These are phyloP conservation scores for Carex pumila DNA, from an alignment of 176 grass and related monocot species.

Conservation along the genomic window DNA sequence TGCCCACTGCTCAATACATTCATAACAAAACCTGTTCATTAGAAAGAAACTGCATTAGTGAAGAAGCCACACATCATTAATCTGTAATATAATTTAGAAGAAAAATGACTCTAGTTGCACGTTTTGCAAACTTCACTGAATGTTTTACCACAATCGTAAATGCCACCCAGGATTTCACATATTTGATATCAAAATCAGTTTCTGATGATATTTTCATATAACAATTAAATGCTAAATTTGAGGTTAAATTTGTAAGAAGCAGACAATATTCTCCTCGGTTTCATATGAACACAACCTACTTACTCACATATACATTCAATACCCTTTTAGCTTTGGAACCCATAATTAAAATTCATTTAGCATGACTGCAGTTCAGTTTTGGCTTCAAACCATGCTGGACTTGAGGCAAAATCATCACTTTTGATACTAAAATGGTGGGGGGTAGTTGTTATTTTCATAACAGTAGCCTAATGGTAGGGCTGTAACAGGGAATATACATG, in stretches of 20 bases:
- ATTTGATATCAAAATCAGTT: not conserved
- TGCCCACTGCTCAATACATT: constrained; percentile 94
- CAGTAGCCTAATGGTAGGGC: not conserved
- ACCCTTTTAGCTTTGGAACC: not conserved
- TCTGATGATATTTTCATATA: constrained; percentile 14
- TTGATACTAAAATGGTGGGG: not conserved
- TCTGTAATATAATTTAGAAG: not conserved
- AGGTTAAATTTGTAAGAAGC: constrained; percentile 8
- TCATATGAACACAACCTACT: not conserved
- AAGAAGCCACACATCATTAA: constrained; percentile 14
- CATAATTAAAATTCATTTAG: not conserved
- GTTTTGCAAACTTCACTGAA: not conserved
- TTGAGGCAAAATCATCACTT: not conserved
- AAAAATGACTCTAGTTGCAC: not conserved
- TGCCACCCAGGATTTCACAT: not conserved
- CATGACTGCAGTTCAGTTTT: not conserved
- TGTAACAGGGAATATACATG: not conserved
- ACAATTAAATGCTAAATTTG: not conserved
- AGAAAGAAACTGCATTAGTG: constrained; percentile 18
- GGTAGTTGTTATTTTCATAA: not conserved
- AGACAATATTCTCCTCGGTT: not conserved
- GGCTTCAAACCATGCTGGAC: not conserved
- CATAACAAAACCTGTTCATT: constrained; percentile 77
- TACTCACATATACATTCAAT: not conserved
- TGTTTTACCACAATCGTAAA: not conserved